Percentiles rank a stretch among this genome's conserved stretches.
Conservation (phyloP, 1,284 basidiomycete genomes). For the Psilocybe mexicana region DNA sequence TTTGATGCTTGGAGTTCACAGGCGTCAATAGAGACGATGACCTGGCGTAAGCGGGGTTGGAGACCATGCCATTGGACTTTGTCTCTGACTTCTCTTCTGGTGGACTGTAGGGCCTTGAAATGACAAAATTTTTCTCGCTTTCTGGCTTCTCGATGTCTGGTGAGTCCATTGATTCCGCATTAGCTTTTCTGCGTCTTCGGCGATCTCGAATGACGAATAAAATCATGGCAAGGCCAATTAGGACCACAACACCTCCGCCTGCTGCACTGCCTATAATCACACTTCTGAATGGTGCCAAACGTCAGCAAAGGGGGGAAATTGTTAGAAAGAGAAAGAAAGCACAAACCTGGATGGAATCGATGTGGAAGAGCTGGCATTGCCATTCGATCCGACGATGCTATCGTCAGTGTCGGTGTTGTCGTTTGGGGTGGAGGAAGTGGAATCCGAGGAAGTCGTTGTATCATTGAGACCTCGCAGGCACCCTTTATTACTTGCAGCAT, state of each 20-base stretch:
- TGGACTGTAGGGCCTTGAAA: conserved; percentile 19
- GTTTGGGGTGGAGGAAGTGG: not conserved
- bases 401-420: conserved; percentile 2
- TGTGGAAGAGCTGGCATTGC: not conserved
- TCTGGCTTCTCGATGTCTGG: conserved; percentile 24
- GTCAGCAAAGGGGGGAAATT: not conserved
- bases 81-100: conserved; percentile 20
- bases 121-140: too few relatives aligned
- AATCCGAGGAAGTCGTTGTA: not conserved
- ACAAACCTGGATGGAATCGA: conserved; percentile 18
- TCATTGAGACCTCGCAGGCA: conserved; percentile 11
- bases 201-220: conserved; percentile 46
- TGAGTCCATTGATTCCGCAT: conserved; percentile 24
- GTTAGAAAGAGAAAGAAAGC: not conserved
- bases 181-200: conserved; percentile 28
- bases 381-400: not conserved
- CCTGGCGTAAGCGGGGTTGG: conserved; percentile 35
- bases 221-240: conserved; percentile 42
- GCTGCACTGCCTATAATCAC: conserved; percentile 46
- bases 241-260: conserved; percentile 38
- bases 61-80: conserved; percentile 23
- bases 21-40: conserved; percentile 29
- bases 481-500: conserved; percentile 16
- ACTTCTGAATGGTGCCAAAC: conserved; percentile 28
- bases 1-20: conserved; percentile 22